Evolutionary conservation across 2,329 filamentous ascomycete genomes (phyloP).

Genomic region (Neofusicoccum kwambonambiense): DNA sequence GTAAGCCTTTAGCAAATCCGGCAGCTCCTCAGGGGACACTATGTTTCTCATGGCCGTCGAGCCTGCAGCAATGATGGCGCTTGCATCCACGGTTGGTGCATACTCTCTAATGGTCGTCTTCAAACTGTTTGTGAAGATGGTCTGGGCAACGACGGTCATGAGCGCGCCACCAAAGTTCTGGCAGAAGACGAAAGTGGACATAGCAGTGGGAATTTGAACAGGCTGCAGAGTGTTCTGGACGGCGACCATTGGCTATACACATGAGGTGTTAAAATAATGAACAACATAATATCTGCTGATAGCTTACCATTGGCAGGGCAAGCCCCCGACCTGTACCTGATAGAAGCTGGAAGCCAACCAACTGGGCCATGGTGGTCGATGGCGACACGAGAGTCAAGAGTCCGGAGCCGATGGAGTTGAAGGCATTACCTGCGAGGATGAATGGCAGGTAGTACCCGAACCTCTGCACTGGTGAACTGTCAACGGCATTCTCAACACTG

Average conservation of each 20-base stretch:
- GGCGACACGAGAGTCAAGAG: constrained; percentile 32
- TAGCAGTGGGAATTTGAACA: constrained; percentile 30
- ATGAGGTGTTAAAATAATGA: too few species aligned
- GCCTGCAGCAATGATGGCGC: not conserved
- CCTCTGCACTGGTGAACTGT: constrained; percentile 5
- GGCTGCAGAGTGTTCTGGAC: constrained; percentile 31
- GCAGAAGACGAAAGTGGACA: constrained; percentile 35
- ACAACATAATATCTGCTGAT: too few species aligned
- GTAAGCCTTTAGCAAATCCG: too few species aligned
- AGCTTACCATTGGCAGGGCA: not conserved
- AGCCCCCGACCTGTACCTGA: constrained; percentile 6
- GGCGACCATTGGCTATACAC: constrained; percentile 24
- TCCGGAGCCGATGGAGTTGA: constrained; percentile 32
- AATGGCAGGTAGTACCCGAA: constrained; percentile 32
- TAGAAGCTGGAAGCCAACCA: constrained; percentile 34
- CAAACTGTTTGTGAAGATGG: constrained; percentile 11
- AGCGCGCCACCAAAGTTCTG: constrained; percentile 37
- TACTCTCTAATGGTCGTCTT: not conserved
- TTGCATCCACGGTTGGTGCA: not conserved
- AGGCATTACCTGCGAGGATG: constrained; percentile 27
- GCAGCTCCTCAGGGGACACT: not conserved
- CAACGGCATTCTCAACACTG: too few species aligned
- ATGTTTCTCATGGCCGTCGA: constrained; percentile 13
- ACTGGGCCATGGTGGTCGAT: constrained; percentile 23
- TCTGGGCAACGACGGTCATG: constrained; percentile 28